These are phyloP conservation scores for Schizochytrium sp. DNA, from an alignment of 108 stramenopile species.

Conservation along the genomic window DNA sequence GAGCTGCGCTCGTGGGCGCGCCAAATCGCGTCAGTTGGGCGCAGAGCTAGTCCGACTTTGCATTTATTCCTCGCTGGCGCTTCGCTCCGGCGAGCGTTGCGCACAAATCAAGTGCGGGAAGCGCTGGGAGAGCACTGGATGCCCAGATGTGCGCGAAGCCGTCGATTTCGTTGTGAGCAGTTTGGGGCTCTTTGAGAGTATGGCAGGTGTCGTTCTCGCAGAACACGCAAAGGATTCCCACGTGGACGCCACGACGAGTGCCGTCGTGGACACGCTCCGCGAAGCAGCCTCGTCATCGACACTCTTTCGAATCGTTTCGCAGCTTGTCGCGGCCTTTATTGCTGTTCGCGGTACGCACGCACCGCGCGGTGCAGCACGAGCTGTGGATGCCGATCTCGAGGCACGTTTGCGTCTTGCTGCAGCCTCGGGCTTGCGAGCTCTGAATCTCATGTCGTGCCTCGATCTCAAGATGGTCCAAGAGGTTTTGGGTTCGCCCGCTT, in stretches of 20 bases:
- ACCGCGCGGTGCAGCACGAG: not conserved
- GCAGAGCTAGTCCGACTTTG: not conserved
- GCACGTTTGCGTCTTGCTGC: not conserved
- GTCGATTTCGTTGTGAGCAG: not conserved
- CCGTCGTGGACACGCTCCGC: not conserved
- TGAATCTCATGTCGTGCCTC: not conserved
- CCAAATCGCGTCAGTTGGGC: not conserved
- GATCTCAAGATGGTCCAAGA: not conserved
- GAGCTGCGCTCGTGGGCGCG: not conserved
- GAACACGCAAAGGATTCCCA: not conserved
- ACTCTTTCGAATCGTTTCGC: not conserved
- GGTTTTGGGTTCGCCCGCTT: not conserved
- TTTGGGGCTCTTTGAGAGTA: not conserved
- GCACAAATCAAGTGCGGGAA: conserved; percentile 7
- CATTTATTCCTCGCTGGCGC: not conserved
- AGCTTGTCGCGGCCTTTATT: not conserved
- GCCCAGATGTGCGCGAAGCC: not conserved
- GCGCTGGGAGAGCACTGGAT: not conserved
- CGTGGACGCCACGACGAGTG: not conserved
- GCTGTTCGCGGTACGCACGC: not conserved
- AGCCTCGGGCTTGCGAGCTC: not conserved
- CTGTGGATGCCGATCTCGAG: not conserved
- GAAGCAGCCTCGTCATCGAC: not conserved
- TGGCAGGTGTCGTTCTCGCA: not conserved
- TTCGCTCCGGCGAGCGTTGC: not conserved